These are phyloP conservation scores for Russula foetens DNA, from an alignment of 768 basidiomycete genomes.

Conservation along the genomic window DNA sequence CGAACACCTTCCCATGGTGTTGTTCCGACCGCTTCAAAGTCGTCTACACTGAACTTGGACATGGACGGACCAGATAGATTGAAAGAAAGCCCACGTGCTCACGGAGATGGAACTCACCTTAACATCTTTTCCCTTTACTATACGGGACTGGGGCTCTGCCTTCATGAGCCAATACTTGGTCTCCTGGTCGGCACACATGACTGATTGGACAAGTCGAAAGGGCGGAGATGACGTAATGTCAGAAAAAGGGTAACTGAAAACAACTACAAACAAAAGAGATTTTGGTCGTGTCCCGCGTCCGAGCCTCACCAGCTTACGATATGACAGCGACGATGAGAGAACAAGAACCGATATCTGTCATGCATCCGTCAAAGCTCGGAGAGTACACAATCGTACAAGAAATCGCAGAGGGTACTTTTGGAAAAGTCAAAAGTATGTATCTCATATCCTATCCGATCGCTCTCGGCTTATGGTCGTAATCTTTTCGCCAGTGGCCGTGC, in stretches of 20 bases:
- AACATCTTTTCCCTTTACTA: conserved; percentile 84
- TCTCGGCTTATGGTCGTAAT: neutral
- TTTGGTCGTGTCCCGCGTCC: neutral
- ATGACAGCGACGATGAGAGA: conserved; percentile 21
- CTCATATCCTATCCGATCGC: neutral
- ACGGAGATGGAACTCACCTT: conserved; percentile 46
- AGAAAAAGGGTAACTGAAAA: neutral
- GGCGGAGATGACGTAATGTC: conserved; percentile 9
- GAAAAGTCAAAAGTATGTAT: conserved; percentile 94
- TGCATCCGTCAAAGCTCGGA: conserved; percentile 69
- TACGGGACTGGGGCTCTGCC: conserved; percentile 76
- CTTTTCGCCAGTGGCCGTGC: conserved; percentile 67
- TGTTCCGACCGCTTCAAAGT: conserved; percentile 62
- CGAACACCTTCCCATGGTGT: conserved; percentile 87
- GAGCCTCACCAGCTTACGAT: neutral
- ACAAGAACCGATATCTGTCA: conserved; percentile 26
- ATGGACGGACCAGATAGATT: neutral
- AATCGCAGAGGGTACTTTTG: conserved; percentile 95
- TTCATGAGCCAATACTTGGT: conserved; percentile 63
- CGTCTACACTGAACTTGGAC: conserved; percentile 70
- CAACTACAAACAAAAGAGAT: conserved; percentile 5
- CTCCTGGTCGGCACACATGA: neutral
- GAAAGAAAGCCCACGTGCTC: conserved; percentile 6
- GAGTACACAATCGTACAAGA: conserved; percentile 85
- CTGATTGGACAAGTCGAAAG: neutral